Evolutionary conservation across 768 basidiomycete genomes (phyloP).

Genomic region (Tricholoma sp.): DNA sequence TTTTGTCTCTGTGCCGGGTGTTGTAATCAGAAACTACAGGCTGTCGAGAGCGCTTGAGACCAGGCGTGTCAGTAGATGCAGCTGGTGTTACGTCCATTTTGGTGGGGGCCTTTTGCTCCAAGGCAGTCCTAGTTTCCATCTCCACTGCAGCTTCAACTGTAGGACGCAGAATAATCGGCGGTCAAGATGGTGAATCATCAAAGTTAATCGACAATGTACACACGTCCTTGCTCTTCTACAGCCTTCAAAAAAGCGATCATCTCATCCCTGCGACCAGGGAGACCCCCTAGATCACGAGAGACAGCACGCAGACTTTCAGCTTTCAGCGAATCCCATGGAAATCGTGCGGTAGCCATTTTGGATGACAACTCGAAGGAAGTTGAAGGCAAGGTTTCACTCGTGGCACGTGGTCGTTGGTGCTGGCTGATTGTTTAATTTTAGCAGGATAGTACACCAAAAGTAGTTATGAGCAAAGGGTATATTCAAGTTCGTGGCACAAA

Average conservation of each 20-base stretch:
- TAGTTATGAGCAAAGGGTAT: not conserved
- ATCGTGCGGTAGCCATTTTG: conserved; percentile 1
- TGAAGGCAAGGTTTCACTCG: not conserved
- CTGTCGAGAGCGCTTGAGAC: conserved; percentile 1
- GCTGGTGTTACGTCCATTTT: not conserved
- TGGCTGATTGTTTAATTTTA: no score
- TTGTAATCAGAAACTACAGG: conserved; percentile 17
- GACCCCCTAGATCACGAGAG: conserved; percentile 15
- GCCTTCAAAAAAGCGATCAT: conserved; percentile 11
- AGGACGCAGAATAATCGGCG: not conserved
- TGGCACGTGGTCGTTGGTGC: not conserved
- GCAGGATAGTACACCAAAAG: no score
- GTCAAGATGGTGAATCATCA: not conserved
- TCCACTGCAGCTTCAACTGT: conserved; percentile 13
- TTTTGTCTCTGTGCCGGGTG: conserved; percentile 13
- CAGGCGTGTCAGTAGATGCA: not conserved
- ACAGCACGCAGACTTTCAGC: conserved; percentile 16
- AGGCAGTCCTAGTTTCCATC: not conserved
- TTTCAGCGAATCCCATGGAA: conserved; percentile 19
- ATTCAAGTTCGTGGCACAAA: not conserved
- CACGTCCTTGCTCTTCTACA: conserved; percentile 12
- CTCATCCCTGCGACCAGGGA: conserved; percentile 2
- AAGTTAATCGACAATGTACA: conserved; percentile 1
- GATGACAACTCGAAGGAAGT: not conserved
- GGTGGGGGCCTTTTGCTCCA: conserved; percentile 2